Evolutionary conservation across 495 filamentous ascomycete species (phyloP).

Genomic region (Neurospora pannonica): DNA sequence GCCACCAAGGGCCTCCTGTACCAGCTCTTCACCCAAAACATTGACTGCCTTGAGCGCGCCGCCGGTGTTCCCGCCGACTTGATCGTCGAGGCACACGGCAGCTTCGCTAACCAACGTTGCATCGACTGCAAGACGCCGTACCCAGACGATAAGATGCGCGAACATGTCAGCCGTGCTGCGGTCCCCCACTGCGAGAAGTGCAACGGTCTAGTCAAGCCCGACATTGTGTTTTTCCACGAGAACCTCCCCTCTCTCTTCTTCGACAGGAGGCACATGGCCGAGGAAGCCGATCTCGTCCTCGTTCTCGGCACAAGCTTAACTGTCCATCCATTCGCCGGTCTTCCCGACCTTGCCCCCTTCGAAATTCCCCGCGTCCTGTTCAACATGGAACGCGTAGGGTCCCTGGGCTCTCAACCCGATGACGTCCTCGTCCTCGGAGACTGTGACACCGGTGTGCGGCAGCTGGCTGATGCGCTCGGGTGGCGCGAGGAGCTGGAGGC

Average conservation of each 20-base stretch:
- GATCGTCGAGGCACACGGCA: constrained; percentile 92
- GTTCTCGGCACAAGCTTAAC: constrained; percentile 86
- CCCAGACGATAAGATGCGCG: constrained; percentile 63
- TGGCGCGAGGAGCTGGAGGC: constrained; percentile 79
- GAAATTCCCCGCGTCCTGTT: constrained; percentile 69
- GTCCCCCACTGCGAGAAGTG: constrained; percentile 67
- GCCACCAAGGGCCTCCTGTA: constrained; percentile 66
- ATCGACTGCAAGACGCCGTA: constrained; percentile 73
- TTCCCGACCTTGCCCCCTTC: constrained; percentile 55
- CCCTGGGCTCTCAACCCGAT: constrained; percentile 50
- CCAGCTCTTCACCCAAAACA: constrained; percentile 94
- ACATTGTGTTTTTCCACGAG: constrained; percentile 93
- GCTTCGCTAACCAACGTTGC: constrained; percentile 81
- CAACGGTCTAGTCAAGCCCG: constrained; percentile 81
- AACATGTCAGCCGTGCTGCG: constrained; percentile 48
- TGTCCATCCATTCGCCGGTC: constrained; percentile 81
- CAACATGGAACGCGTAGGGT: constrained; percentile 79
- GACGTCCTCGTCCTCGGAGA: constrained; percentile 31
- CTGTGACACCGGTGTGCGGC: constrained; percentile 77
- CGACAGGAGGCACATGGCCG: constrained; percentile 42
- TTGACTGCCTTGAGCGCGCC: constrained; percentile 84
- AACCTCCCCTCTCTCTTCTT: constrained; percentile 62
- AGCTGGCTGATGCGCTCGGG: constrained; percentile 70
- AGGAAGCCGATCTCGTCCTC: constrained; percentile 67
- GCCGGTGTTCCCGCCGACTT: constrained; percentile 73